Conservation (phyloP, 2,329 filamentous ascomycete genomes). For the Aspergillus persii region DNA sequence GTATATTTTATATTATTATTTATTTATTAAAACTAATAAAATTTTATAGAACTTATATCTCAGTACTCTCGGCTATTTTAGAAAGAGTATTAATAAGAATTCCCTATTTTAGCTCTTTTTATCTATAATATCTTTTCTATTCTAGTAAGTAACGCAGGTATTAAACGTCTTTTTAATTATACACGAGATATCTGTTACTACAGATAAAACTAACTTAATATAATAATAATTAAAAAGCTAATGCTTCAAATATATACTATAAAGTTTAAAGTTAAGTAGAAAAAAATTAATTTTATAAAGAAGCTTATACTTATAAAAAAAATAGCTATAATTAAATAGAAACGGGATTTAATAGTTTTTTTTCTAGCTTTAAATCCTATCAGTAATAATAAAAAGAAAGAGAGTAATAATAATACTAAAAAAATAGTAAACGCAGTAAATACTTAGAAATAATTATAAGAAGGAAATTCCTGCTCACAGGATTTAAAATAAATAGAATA, state of each 20-base stretch:
- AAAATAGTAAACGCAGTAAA: neutral
- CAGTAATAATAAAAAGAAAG: neutral
- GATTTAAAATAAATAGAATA: too few relatives aligned
- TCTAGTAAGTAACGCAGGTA: neutral
- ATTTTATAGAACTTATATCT: neutral
- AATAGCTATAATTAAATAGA: neutral
- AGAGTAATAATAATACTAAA: neutral
- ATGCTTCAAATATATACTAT: too few relatives aligned
- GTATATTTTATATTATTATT: neutral
- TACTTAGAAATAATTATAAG: neutral
- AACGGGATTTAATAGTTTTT: too few relatives aligned
- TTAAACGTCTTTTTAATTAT: too few relatives aligned
- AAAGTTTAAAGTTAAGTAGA: too few relatives aligned
- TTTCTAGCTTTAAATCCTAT: too few relatives aligned
- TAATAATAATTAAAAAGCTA: too few relatives aligned
- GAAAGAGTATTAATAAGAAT: conserved; percentile 22
- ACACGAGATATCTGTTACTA: too few relatives aligned
- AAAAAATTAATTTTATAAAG: too few relatives aligned
- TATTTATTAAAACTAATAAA: conserved; percentile 1
- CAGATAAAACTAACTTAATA: neutral
- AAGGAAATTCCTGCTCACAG: too few relatives aligned
- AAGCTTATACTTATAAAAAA: too few relatives aligned
- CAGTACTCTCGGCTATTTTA: conserved; percentile 27
- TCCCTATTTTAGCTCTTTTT: conserved; percentile 1
- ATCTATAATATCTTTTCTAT: conserved; percentile 3